A percentile compares a stretch with the other conserved stretches of the same genome.
phyloP scores from a whole-genome alignment of 208 protist genomes.

The Acanthamoeba castellanii region DNA sequence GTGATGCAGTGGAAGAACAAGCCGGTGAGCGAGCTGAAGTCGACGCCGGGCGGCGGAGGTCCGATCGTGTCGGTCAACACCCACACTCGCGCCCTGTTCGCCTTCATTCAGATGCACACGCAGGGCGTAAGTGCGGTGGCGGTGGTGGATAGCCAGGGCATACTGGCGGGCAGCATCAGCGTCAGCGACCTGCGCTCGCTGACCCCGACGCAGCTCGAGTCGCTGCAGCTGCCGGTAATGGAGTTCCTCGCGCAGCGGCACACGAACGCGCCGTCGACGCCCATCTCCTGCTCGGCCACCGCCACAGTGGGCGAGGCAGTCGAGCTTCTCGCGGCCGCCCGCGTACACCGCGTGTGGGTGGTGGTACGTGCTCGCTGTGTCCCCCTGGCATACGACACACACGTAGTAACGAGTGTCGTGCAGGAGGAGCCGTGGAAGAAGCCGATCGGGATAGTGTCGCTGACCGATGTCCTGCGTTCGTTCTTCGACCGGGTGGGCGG shows the following conservation, averaged over 20 bases:
- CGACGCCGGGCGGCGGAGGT: neutral
- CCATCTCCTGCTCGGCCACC: neutral
- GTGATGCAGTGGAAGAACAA: neutral
- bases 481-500: slow-evolving; percentile 22
- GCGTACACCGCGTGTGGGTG: slow-evolving; percentile 27
- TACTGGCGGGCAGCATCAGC: slow-evolving; percentile 51
- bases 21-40: neutral
- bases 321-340: neutral
- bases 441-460: slow-evolving; percentile 48
- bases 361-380: neutral
- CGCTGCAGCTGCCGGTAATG: slow-evolving; percentile 36
- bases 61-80: slow-evolving; percentile 31
- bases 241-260: neutral
- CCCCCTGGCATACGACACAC: too few relatives aligned
- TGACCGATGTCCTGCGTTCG: slow-evolving; percentile 36
- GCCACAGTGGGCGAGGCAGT: neutral
- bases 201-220: neutral
- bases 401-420: too few relatives aligned
- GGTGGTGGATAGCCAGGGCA: slow-evolving; percentile 32
- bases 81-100: neutral
- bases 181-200: slow-evolving; percentile 54
- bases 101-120: slow-evolving; percentile 50
- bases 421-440: slow-evolving; percentile 63
- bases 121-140: slow-evolving; percentile 18
- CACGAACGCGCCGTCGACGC: neutral